Conservation (phyloP, 2,329 filamentous ascomycete species). For the Sporothrix schenckii region DNA sequence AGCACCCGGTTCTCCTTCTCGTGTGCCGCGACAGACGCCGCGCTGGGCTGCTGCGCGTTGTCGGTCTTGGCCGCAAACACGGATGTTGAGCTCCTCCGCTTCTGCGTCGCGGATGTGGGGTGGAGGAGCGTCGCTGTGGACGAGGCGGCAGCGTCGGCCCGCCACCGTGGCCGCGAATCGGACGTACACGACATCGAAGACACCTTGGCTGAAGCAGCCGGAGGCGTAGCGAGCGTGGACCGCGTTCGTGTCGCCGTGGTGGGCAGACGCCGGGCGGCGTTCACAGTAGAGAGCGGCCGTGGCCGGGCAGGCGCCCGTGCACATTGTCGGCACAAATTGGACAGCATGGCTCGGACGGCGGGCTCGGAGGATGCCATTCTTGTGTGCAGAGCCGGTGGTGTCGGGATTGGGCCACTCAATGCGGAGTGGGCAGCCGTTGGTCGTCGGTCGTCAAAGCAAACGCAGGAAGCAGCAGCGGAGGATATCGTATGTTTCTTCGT, state of each 20-base stretch:
- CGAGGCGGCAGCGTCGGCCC: background rate
- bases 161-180: conserved; percentile 5
- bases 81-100: conserved; percentile 30
- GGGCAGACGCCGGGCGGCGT: conserved; percentile 8
- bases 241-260: conserved; percentile 17
- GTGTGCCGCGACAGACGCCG: conserved; percentile 35
- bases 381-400: conserved; percentile 3
- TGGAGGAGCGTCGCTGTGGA: background rate
- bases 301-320: conserved; percentile 31
- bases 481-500: conserved; percentile 15
- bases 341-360: conserved; percentile 37
- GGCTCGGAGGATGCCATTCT: conserved; percentile 36
- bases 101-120: conserved; percentile 13
- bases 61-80: conserved; percentile 30
- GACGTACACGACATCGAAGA: background rate
- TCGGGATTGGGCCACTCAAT: conserved; percentile 20
- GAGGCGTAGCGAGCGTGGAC: conserved; percentile 17
- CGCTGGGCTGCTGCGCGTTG: background rate
- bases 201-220: background rate
- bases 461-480: background rate
- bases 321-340: conserved; percentile 38
- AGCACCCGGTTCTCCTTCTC: conserved; percentile 48
- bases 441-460: conserved; percentile 9
- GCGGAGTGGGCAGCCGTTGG: background rate
- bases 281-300: conserved; percentile 22